Evolutionary conservation across 441 rosid genomes (phyloP).

Genomic region (Populus hybrid): DNA sequence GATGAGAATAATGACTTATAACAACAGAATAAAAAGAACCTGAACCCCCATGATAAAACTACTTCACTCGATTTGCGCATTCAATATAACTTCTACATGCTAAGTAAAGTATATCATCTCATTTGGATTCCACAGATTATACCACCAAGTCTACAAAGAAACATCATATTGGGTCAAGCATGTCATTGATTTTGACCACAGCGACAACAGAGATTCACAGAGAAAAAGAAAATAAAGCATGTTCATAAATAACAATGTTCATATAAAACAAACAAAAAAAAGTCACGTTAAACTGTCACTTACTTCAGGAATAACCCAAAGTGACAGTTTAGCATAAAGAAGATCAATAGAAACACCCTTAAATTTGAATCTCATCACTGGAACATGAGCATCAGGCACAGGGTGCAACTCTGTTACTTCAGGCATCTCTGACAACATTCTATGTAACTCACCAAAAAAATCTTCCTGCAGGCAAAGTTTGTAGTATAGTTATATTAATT

Average conservation of each 20-base stretch:
- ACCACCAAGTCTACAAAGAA: not conserved
- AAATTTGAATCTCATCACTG: constrained; percentile 85
- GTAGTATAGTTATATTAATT: constrained; percentile 23
- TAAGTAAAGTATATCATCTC: too few species aligned
- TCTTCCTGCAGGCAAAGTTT: constrained; percentile 60
- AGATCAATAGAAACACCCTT: constrained; percentile 92
- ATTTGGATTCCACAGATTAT: too few species aligned
- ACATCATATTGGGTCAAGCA: not conserved
- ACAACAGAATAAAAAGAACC: too few species aligned
- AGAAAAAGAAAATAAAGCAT: not conserved
- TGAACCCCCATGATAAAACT: too few species aligned
- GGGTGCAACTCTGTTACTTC: constrained; percentile 96
- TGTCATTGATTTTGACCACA: not conserved
- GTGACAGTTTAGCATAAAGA: constrained; percentile 87
- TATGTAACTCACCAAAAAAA: constrained; percentile 81
- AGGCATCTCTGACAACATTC: constrained; percentile 84
- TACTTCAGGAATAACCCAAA: constrained; percentile 96
- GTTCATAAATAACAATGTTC: not conserved
- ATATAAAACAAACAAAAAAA: not conserved
- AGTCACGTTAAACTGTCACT: constrained; percentile 29
- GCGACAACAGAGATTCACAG: not conserved
- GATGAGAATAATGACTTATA: too few species aligned
- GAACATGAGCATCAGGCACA: constrained; percentile 98
- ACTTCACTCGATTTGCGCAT: too few species aligned
- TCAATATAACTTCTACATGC: too few species aligned